Evolutionary conservation across 2,329 filamentous ascomycete genomes (phyloP).

Genomic region (Paracorniculantispora psalliotae): DNA sequence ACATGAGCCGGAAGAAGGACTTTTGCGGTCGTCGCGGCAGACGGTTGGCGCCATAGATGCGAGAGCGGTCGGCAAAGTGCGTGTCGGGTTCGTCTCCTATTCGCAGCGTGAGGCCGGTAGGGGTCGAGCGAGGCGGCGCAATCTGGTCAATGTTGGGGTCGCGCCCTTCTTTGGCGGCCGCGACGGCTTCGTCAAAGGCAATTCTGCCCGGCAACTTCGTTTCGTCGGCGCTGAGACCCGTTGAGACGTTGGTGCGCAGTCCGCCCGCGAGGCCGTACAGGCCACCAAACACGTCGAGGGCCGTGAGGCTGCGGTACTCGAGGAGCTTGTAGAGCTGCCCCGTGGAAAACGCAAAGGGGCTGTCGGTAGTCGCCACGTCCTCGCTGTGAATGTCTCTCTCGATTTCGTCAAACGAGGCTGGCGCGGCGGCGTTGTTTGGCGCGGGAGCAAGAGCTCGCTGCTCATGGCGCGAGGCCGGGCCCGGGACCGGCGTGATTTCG

Average conservation of each 20-base stretch:
- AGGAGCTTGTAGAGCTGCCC: slow-evolving; percentile 49
- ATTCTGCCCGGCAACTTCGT: slow-evolving; percentile 38
- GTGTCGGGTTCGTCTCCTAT: slow-evolving; percentile 23
- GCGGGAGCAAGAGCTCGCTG: background rate
- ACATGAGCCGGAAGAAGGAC: slow-evolving; percentile 60
- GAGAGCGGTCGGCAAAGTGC: slow-evolving; percentile 53
- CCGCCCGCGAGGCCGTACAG: slow-evolving; percentile 47
- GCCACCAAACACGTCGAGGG: slow-evolving; percentile 49
- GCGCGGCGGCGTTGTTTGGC: background rate
- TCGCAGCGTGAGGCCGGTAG: slow-evolving; percentile 25
- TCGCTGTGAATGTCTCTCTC: slow-evolving; percentile 24
- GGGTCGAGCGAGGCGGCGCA: slow-evolving; percentile 17
- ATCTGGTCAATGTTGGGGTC: slow-evolving; percentile 17
- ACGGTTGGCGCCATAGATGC: slow-evolving; percentile 62
- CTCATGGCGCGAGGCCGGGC: slow-evolving; percentile 11
- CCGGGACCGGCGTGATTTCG: slow-evolving; percentile 22
- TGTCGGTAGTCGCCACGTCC: slow-evolving; percentile 26
- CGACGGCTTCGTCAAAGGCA: slow-evolving; percentile 45
- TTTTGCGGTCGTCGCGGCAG: slow-evolving; percentile 59
- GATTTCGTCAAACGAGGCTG: slow-evolving; percentile 10
- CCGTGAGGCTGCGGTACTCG: slow-evolving; percentile 43
- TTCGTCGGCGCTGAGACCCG: slow-evolving; percentile 49
- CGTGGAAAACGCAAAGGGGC: slow-evolving; percentile 50
- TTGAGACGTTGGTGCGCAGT: slow-evolving; percentile 41
- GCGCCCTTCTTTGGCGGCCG: slow-evolving; percentile 31